Evolutionary conservation across 202 grass and related monocot genomes (phyloP).

Genomic region (Brachypodium distachyon): DNA sequence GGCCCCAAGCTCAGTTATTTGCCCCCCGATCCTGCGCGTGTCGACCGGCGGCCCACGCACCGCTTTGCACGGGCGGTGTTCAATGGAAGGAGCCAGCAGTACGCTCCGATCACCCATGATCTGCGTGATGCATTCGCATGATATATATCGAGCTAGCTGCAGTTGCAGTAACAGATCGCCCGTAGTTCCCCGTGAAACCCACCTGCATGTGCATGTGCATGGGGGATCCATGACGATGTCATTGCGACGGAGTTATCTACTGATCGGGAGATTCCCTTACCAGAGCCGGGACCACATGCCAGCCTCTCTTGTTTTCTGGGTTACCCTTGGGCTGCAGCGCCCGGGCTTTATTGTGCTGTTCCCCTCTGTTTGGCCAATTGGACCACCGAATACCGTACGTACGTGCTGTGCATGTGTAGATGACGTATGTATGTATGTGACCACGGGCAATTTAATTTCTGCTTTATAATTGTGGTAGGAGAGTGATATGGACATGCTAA

Average conservation of each 20-base stretch:
- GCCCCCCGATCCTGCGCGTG: background rate
- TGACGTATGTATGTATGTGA: no score
- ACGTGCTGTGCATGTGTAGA: no score
- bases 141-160: background rate
- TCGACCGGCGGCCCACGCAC: background rate
- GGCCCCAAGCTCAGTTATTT: background rate
- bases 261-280: no score
- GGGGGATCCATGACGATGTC: background rate
- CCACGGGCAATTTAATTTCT: no score
- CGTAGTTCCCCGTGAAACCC: background rate
- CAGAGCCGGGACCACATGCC: background rate
- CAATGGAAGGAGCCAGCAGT: background rate
- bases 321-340: background rate
- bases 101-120: background rate
- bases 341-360: background rate
- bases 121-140: background rate
- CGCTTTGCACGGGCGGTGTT: background rate
- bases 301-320: background rate
- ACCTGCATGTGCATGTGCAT: background rate
- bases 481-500: no score
- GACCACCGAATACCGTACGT: no score
- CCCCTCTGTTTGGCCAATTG: background rate
- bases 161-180: background rate
- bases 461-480: no score
- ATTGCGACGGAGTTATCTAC: background rate